A percentile compares a stretch with the other conserved stretches of the same genome.
phyloP scores from a whole-genome alignment of 441 rosid species.

The Raphanus hybrid region DNA sequence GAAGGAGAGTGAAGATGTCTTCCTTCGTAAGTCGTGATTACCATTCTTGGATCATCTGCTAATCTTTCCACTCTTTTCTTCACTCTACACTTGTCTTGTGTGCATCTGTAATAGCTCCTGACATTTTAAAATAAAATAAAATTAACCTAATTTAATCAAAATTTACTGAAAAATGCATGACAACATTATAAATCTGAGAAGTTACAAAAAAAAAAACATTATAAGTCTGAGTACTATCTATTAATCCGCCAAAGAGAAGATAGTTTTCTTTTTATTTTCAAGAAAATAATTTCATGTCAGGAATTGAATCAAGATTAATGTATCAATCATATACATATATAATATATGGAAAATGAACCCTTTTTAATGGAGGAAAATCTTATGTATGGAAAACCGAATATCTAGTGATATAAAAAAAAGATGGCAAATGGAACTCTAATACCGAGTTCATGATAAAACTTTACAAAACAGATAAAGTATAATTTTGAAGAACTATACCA shows the following conservation, averaged over 20 bases:
- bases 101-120: constrained; percentile 97
- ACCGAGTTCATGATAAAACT: constrained; percentile 25
- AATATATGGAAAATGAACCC: not conserved
- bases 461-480: constrained; percentile 20
- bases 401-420: not conserved
- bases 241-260: not conserved
- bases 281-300: not conserved
- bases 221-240: not conserved
- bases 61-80: constrained; percentile 96
- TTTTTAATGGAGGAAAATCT: not conserved
- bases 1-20: constrained; percentile 91
- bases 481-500: constrained; percentile 24
- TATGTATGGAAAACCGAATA: not conserved
- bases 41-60: constrained; percentile 99
- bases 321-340: not conserved
- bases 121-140: constrained; percentile 10
- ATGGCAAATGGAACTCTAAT: constrained; percentile 17
- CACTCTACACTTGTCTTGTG: constrained; percentile 88
- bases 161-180: not conserved
- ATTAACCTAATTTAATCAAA: not conserved
- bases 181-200: not conserved
- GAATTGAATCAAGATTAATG: not conserved
- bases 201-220: no score
- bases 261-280: not conserved
- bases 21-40: constrained; percentile 96